Evolutionary conservation across 441 rosid species (phyloP).

Genomic region (Geranium incanum): DNA sequence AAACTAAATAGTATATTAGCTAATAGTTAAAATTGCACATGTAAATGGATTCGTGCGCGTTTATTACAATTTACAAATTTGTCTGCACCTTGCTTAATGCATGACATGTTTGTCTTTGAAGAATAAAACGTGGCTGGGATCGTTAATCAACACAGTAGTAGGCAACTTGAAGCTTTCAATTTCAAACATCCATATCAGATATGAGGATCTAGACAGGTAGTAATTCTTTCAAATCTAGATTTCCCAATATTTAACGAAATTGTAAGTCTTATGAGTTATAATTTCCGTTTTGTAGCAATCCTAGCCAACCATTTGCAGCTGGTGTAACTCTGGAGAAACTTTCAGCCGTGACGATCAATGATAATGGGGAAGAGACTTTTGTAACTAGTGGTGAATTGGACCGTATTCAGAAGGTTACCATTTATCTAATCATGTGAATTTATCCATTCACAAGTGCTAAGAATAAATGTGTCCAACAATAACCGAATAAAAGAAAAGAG

Average conservation of each 20-base stretch:
- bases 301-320: constrained; percentile 85
- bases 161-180: constrained; percentile 98
- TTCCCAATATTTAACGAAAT: constrained; percentile 9
- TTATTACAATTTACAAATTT: background rate
- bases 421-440: constrained; percentile 3
- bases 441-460: background rate
- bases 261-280: constrained; percentile 15
- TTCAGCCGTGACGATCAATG: constrained; percentile 88
- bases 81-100: constrained; percentile 8
- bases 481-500: background rate
- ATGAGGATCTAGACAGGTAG: constrained; percentile 96
- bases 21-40: background rate
- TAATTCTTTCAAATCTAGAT: constrained; percentile 15
- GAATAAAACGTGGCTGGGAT: constrained; percentile 97
- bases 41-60: background rate
- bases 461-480: constrained; percentile 2
- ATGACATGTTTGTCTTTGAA: constrained; percentile 37
- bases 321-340: constrained; percentile 90
- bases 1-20: background rate
- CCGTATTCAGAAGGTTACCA: constrained; percentile 66
- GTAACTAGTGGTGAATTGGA: constrained; percentile 74
- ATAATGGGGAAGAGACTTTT: constrained; percentile 85
- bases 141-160: constrained; percentile 80
- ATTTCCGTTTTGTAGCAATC: constrained; percentile 57
- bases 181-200: constrained; percentile 96